phyloP scores from a whole-genome alignment of 1,284 basidiomycete genomes.

The Pyrrhoderma lamaoense region DNA sequence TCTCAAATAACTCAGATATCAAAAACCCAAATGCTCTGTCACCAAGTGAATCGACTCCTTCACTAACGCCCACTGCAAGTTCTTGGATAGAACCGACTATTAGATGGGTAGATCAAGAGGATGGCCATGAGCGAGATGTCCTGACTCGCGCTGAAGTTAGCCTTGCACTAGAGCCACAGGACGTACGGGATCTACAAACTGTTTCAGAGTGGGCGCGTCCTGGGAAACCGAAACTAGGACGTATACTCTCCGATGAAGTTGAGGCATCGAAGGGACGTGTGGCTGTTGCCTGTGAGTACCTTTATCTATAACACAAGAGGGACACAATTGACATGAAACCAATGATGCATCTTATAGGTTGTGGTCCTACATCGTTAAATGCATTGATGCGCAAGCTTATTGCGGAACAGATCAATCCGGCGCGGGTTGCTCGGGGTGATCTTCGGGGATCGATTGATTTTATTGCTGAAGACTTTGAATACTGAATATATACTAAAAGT shows the following conservation, averaged over 20 bases:
- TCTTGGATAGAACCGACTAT: neutral
- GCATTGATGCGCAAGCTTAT: slow-evolving; percentile 65
- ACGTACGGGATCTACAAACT: slow-evolving; percentile 58
- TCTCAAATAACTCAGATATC: neutral
- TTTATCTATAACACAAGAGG: no score
- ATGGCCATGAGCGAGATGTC: slow-evolving; percentile 6
- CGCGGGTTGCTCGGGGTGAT: slow-evolving; percentile 51
- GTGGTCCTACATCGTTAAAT: slow-evolving; percentile 69
- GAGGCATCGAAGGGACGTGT: slow-evolving; percentile 47
- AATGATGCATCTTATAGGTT: slow-evolving; percentile 47
- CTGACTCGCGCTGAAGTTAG: neutral
- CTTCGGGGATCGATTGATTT: slow-evolving; percentile 53
- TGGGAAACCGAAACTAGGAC: slow-evolving; percentile 68
- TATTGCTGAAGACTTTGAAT: slow-evolving; percentile 65
- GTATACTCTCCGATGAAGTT: slow-evolving; percentile 63
- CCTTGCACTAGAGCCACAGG: slow-evolving; percentile 46
- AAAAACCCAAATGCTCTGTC: neutral
- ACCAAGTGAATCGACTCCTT: neutral
- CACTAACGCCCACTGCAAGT: neutral
- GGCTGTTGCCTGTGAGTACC: slow-evolving; percentile 59
- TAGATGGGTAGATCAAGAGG: neutral
- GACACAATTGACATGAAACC: no score
- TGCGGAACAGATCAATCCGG: slow-evolving; percentile 53
- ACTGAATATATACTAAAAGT: slow-evolving; percentile 22
- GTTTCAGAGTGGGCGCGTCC: slow-evolving; percentile 65